Evolutionary conservation across 108 stramenopile species (phyloP).

Genomic region (Nitzschia inconspicua): DNA sequence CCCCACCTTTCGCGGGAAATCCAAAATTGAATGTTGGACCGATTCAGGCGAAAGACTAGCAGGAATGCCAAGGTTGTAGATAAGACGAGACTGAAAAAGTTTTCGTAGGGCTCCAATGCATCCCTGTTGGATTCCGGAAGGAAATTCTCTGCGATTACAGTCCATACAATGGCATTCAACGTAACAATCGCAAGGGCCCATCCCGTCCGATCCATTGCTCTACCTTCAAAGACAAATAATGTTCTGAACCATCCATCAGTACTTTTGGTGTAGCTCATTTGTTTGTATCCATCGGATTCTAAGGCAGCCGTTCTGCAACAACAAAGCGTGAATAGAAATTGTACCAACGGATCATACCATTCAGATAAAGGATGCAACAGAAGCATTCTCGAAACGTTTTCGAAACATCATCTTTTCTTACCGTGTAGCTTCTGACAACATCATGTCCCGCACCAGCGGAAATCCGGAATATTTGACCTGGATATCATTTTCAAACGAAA

Average conservation of each 20-base stretch:
- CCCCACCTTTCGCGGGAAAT: slow-evolving; percentile 34
- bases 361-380: too few relatives aligned
- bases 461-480: background rate
- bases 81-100: slow-evolving; percentile 22
- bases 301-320: background rate
- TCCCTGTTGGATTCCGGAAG: background rate
- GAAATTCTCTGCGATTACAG: slow-evolving; percentile 7
- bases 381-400: background rate
- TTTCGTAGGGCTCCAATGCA: slow-evolving; percentile 6
- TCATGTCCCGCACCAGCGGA: slow-evolving; percentile 2
- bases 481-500: background rate
- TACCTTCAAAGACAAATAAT: slow-evolving; percentile 23
- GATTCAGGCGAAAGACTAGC: slow-evolving; percentile 47
- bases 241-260: slow-evolving; percentile 28
- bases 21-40: slow-evolving; percentile 42
- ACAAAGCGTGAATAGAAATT: background rate
- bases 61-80: slow-evolving; percentile 37
- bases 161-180: slow-evolving; percentile 26
- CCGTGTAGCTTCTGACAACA: background rate
- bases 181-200: slow-evolving; percentile 13
- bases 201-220: slow-evolving; percentile 32
- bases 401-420: background rate
- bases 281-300: slow-evolving; percentile 19
- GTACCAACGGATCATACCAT: background rate
- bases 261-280: slow-evolving; percentile 27